Conservation (phyloP, 1,139 yeast genomes). For the Dujonia santamariae region DNA sequence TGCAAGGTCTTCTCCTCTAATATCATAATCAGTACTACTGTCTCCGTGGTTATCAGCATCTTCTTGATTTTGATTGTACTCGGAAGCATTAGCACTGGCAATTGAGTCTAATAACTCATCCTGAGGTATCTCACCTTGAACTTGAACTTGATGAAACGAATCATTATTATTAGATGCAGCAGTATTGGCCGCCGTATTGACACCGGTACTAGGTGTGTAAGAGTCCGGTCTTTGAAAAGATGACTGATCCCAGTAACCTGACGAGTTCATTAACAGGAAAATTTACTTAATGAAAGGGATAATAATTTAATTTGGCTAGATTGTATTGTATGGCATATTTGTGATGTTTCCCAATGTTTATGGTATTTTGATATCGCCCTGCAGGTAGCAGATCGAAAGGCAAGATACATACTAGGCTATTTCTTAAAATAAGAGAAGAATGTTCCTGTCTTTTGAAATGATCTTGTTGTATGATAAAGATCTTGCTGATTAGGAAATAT, state of each 20-base stretch:
- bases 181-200: neutral
- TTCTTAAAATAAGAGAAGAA: no score
- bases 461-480: no score
- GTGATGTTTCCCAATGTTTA: no score
- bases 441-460: no score
- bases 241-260: conserved; percentile 28
- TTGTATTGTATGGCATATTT: no score
- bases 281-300: no score
- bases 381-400: no score
- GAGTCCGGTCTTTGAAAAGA: conserved; percentile 10
- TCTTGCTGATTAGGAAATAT: no score
- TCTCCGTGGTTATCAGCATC: conserved; percentile 1
- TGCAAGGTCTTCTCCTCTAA: conserved; percentile 1
- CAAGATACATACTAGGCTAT: no score
- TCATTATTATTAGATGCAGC: conserved; percentile 1
- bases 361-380: no score
- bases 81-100: conserved; percentile 10
- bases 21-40: neutral
- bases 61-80: neutral
- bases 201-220: no score
- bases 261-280: conserved; percentile 21
- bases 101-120: conserved; percentile 35
- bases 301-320: no score
- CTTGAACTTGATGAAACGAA: conserved; percentile 29
- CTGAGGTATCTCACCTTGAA: conserved; percentile 32